A percentile compares a stretch with the other conserved stretches of the same genome.
Evolutionary conservation across 192 early-diverging fungal genomes (phyloP).

Genomic region (Pilaira anomala): DNA sequence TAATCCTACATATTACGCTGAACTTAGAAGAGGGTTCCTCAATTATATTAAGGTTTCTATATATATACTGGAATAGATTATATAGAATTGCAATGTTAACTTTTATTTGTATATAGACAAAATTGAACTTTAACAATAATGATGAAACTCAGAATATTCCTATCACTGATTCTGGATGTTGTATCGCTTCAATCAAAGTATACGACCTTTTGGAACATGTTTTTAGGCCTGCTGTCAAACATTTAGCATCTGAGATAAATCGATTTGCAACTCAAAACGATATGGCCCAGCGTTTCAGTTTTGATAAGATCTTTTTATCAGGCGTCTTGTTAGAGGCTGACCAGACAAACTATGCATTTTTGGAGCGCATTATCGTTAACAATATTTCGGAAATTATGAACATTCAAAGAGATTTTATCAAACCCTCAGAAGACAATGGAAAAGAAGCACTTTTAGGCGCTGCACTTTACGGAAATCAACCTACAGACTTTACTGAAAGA

Average conservation of each 20-base stretch:
- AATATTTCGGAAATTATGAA: neutral
- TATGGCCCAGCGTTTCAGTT: neutral
- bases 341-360: neutral
- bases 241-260: neutral
- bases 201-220: conserved; percentile 3
- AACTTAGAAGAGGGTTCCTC: neutral
- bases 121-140: neutral
- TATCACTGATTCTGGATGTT: neutral
- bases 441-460: neutral
- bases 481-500: neutral
- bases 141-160: neutral
- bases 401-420: neutral
- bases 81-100: neutral
- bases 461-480: neutral
- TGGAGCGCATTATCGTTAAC: neutral
- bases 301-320: conserved; percentile 6
- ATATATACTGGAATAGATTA: too few species aligned
- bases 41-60: neutral
- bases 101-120: neutral
- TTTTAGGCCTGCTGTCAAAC: neutral
- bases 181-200: neutral
- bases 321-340: neutral
- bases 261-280: neutral
- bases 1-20: neutral
- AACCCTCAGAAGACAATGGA: neutral